Evolutionary conservation across 1,284 basidiomycete genomes (phyloP).

Genomic region (Trametes polyzona): DNA sequence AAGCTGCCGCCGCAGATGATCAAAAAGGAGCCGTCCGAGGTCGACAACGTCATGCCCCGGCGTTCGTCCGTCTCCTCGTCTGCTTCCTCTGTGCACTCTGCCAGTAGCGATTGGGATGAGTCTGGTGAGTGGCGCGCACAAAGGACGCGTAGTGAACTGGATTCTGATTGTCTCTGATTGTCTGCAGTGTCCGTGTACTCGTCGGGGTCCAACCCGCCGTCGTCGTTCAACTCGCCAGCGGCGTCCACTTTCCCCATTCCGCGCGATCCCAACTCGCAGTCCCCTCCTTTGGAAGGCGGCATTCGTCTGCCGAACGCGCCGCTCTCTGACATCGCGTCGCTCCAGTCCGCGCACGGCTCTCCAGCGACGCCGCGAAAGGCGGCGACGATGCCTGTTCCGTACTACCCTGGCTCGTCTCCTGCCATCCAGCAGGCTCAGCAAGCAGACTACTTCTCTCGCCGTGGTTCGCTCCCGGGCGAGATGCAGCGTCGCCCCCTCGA

Average conservation of each 20-base stretch:
- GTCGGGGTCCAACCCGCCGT: slow-evolving; percentile 60
- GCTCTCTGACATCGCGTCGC: slow-evolving; percentile 63
- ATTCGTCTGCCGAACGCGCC: slow-evolving; percentile 75
- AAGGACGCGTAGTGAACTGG: not conserved
- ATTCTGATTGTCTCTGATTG: slow-evolving; percentile 19
- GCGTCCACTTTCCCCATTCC: slow-evolving; percentile 60
- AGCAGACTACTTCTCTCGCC: slow-evolving; percentile 34
- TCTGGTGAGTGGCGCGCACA: slow-evolving; percentile 51
- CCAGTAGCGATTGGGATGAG: slow-evolving; percentile 75
- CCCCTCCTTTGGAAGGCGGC: slow-evolving; percentile 62
- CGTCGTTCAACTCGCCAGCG: slow-evolving; percentile 68
- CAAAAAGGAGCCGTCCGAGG: slow-evolving; percentile 64
- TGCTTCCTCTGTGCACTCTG: slow-evolving; percentile 54
- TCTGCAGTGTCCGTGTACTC: slow-evolving; percentile 67
- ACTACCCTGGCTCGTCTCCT: slow-evolving; percentile 28
- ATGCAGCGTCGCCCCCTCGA: slow-evolving; percentile 26
- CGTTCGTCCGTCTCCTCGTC: slow-evolving; percentile 65
- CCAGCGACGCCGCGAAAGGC: slow-evolving; percentile 46
- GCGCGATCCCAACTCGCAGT: slow-evolving; percentile 55
- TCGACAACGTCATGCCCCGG: slow-evolving; percentile 44
- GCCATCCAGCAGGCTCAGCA: slow-evolving; percentile 27
- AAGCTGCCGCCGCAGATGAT: slow-evolving; percentile 45
- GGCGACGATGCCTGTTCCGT: slow-evolving; percentile 40
- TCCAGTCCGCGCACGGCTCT: slow-evolving; percentile 35
- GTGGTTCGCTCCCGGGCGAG: slow-evolving; percentile 35